phyloP scores from a whole-genome alignment of 495 filamentous ascomycete species.

The Penicillium mononematosum region DNA sequence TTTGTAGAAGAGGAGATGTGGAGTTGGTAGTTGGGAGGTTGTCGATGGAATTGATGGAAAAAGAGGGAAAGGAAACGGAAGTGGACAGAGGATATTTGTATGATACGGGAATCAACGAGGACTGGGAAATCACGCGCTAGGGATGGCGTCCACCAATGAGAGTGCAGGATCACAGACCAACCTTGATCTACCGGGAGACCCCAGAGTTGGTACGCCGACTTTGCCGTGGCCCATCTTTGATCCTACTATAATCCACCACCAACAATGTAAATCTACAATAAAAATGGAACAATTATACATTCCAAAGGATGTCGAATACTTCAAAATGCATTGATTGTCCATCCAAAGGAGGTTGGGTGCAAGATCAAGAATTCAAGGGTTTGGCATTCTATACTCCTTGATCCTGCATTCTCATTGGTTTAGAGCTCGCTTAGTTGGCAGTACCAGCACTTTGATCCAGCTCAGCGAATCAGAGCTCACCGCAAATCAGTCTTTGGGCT shows the following conservation, averaged over 20 bases:
- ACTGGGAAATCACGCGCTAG: conserved; percentile 45
- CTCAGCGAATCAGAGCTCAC: conserved; percentile 30
- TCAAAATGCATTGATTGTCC: conserved; percentile 19
- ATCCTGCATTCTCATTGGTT: conserved; percentile 46
- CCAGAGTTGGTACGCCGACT: conserved; percentile 26
- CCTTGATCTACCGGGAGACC: conserved; percentile 36
- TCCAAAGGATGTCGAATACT: conserved; percentile 12
- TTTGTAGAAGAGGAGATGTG: conserved; percentile 32
- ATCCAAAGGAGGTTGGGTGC: conserved; percentile 26
- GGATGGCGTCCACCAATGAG: conserved; percentile 43
- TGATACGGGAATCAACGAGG: conserved; percentile 33
- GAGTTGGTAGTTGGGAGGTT: conserved; percentile 37
- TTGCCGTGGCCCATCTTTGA: conserved; percentile 24
- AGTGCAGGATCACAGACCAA: conserved; percentile 28
- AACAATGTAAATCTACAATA: conserved; percentile 28
- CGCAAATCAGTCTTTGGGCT: conserved; percentile 26
- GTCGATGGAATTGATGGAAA: conserved; percentile 46
- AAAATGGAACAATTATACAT: conserved; percentile 19
- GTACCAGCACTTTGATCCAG: conserved; percentile 7
- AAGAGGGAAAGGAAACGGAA: conserved; percentile 21
- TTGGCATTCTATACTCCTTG: conserved; percentile 37
- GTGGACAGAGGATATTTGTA: conserved; percentile 51
- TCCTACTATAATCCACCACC: conserved; percentile 23
- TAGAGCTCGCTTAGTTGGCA: conserved; percentile 42
- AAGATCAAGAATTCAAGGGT: conserved; percentile 38